Percentiles rank a stretch among this genome's conserved stretches.
These are phyloP conservation scores for Ascochyta viciae-villosae DNA, from an alignment of 2,329 filamentous ascomycete genomes.

Conservation along the genomic window DNA sequence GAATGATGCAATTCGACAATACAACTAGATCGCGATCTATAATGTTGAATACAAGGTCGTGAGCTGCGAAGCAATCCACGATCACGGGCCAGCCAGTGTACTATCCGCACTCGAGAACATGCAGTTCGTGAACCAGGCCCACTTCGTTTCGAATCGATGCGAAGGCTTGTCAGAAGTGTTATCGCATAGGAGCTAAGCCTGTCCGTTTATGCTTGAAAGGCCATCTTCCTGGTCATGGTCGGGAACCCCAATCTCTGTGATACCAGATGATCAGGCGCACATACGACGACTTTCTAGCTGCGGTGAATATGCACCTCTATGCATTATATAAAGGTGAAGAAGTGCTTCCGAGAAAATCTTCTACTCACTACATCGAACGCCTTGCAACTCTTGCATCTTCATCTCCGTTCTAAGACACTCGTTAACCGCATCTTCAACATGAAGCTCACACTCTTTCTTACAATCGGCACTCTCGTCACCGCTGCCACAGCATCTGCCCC, in stretches of 20 bases:
- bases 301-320: not conserved
- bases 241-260: constrained; percentile 4
- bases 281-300: not conserved
- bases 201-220: not conserved
- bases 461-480: not conserved
- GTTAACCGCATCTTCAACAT: not conserved
- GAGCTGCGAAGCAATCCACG: not conserved
- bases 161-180: not conserved
- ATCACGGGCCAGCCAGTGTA: not conserved
- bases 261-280: not conserved
- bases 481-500: not conserved
- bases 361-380: not conserved
- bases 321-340: not conserved
- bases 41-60: not conserved
- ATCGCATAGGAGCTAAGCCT: not conserved
- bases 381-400: not conserved
- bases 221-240: not conserved
- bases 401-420: not conserved
- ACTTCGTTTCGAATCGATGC: constrained; percentile 9
- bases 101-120: not conserved
- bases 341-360: not conserved
- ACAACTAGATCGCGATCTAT: too few relatives aligned
- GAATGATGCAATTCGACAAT: not conserved
- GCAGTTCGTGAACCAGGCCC: not conserved
- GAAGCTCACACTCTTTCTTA: not conserved